Evolutionary conservation across 208 protist genomes (phyloP).

Genomic region (Crithidia expoeki): DNA sequence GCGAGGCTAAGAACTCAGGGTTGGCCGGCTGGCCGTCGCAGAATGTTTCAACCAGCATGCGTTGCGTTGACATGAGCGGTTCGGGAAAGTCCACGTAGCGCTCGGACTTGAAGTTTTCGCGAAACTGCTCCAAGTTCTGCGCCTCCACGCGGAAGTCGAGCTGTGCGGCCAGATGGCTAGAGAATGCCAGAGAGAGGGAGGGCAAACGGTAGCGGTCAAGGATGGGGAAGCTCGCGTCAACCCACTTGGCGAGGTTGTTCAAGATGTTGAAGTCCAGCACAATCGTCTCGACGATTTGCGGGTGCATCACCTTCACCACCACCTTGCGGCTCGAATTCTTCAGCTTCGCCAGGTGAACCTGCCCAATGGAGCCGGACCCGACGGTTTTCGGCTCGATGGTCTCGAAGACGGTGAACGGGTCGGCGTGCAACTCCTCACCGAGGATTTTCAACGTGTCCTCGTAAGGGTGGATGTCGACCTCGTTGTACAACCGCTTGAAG

Average conservation of each 20-base stretch:
- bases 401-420: slow-evolving; percentile 68
- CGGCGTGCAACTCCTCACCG: slow-evolving; percentile 70
- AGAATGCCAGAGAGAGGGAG: slow-evolving; percentile 69
- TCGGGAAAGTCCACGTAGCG: slow-evolving; percentile 85
- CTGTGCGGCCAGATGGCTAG: slow-evolving; percentile 85
- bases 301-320: slow-evolving; percentile 93
- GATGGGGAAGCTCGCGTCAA: slow-evolving; percentile 18
- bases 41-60: slow-evolving; percentile 89
- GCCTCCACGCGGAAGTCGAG: slow-evolving; percentile 92
- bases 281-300: slow-evolving; percentile 83
- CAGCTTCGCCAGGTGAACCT: slow-evolving; percentile 88
- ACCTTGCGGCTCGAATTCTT: slow-evolving; percentile 61
- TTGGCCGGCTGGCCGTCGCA: slow-evolving; percentile 80
- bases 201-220: slow-evolving; percentile 69
- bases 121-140: slow-evolving; percentile 83
- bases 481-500: slow-evolving; percentile 82
- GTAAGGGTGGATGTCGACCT: slow-evolving; percentile 81
- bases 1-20: slow-evolving; percentile 78
- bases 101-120: slow-evolving; percentile 77
- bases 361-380: slow-evolving; percentile 90
- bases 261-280: slow-evolving; percentile 87
- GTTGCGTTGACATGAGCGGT: slow-evolving; percentile 82
- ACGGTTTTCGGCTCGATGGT: slow-evolving; percentile 68
- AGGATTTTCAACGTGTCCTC: slow-evolving; percentile 70
- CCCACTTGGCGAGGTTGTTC: slow-evolving; percentile 42